A percentile compares a stretch with the other conserved stretches of the same genome.
These are phyloP conservation scores for Picochlorum costavermella DNA, from an alignment of 139 green algal species.

Conservation along the genomic window DNA sequence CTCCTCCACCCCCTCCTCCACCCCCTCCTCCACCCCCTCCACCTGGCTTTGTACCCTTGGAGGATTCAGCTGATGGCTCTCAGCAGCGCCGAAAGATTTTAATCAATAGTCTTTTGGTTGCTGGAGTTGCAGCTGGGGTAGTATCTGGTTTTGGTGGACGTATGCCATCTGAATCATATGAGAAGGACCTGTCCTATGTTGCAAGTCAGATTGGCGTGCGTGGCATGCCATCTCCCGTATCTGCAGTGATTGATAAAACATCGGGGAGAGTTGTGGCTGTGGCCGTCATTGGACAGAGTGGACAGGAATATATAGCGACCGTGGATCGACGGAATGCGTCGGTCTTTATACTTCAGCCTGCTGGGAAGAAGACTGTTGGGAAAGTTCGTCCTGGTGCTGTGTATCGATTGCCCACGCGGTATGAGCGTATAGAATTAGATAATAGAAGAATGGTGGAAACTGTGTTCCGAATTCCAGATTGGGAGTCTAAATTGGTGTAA, in stretches of 20 bases:
- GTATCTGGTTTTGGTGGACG: not conserved
- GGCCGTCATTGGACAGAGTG: not conserved
- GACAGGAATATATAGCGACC: constrained; percentile 6
- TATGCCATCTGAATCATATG: not conserved
- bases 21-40: constrained; percentile 6
- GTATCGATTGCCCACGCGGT: constrained; percentile 1
- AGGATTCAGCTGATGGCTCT: no score
- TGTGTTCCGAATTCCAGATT: constrained; percentile 4
- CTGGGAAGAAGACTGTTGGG: not conserved
- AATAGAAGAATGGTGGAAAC: constrained; percentile 4
- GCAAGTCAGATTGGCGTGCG: constrained; percentile 5
- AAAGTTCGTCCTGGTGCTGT: not conserved
- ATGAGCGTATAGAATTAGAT: constrained; percentile 1
- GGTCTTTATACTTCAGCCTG: not conserved
- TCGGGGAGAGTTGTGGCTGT: constrained; percentile 5
- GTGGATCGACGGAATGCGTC: not conserved
- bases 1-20: not conserved
- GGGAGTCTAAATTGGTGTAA: constrained; percentile 3
- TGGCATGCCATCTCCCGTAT: not conserved
- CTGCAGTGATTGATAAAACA: constrained; percentile 2
- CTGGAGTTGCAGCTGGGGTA: not conserved
- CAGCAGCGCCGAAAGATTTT: not conserved
- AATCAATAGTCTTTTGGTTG: not conserved
- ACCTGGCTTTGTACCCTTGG: not conserved
- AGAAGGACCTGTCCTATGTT: constrained; percentile 8